These are phyloP conservation scores for Hemerocallis citrina DNA, from an alignment of 106 monocot genomes.

Conservation along the genomic window DNA sequence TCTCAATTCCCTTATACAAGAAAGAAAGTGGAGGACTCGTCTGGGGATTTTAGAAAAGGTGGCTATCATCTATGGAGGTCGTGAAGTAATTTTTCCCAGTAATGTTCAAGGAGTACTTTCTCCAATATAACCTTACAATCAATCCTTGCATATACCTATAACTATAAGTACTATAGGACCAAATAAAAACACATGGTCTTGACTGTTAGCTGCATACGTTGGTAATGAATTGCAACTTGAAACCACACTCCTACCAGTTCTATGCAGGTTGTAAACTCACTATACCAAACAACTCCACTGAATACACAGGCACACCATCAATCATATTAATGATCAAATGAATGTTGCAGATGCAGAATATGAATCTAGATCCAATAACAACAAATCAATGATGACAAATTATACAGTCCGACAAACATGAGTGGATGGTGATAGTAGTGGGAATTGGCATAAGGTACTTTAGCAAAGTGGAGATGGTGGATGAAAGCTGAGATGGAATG, in stretches of 20 bases:
- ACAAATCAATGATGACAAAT: too few species aligned
- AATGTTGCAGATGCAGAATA: not conserved
- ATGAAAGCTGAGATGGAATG: too few species aligned
- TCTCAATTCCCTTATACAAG: not conserved
- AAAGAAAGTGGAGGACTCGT: not conserved
- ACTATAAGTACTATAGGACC: not conserved
- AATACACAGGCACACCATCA: not conserved
- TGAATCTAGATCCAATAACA: too few species aligned
- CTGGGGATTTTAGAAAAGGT: not conserved
- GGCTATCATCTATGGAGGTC: not conserved
- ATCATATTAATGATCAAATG: not conserved
- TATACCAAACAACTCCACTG: not conserved
- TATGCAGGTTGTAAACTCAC: not conserved
- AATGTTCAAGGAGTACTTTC: not conserved
- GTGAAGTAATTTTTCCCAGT: not conserved
- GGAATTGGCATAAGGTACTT: too few species aligned
- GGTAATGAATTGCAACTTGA: not conserved
- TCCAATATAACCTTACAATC: not conserved
- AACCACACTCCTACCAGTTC: too few species aligned
- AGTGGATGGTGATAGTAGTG: too few species aligned
- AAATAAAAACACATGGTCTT: not conserved
- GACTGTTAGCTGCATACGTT: not conserved
- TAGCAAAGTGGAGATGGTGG: too few species aligned
- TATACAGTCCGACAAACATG: too few species aligned
- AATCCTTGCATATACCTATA: not conserved